Percentiles rank a stretch among this genome's conserved stretches.
Conservation (phyloP, 805 yeast genomes). For the Yarrowia sp. region DNA sequence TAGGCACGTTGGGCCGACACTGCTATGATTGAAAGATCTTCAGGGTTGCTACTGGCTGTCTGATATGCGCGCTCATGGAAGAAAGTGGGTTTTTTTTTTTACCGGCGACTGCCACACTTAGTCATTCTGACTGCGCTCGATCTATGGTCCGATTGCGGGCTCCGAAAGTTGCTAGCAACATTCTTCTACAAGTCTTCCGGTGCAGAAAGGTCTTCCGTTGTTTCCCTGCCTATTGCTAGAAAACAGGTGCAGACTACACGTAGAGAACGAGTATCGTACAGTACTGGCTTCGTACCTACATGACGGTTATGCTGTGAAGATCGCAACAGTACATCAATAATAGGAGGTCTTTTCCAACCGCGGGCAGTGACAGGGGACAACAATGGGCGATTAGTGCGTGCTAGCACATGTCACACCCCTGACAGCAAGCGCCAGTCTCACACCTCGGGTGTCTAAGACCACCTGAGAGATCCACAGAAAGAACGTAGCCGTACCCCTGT, state of each 20-base stretch:
- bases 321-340: background rate
- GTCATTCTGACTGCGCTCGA: background rate
- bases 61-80: background rate
- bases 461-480: background rate
- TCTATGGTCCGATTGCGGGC: background rate
- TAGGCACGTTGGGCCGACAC: background rate
- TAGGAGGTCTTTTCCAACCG: too few species aligned
- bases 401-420: background rate
- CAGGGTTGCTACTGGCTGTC: background rate
- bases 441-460: background rate
- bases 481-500: slow-evolving; percentile 11
- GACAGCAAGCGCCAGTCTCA: background rate
- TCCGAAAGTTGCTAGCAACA: background rate
- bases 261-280: background rate
- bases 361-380: background rate
- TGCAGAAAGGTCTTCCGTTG: background rate
- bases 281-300: slow-evolving; percentile 10
- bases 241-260: background rate
- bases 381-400: background rate
- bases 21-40: background rate
- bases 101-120: background rate
- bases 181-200: background rate
- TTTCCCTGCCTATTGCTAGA: background rate
- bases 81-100: background rate
- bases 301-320: slow-evolving; percentile 14